phyloP scores from a whole-genome alignment of 345 rosid species.

The Dipteronia sinensis region DNA sequence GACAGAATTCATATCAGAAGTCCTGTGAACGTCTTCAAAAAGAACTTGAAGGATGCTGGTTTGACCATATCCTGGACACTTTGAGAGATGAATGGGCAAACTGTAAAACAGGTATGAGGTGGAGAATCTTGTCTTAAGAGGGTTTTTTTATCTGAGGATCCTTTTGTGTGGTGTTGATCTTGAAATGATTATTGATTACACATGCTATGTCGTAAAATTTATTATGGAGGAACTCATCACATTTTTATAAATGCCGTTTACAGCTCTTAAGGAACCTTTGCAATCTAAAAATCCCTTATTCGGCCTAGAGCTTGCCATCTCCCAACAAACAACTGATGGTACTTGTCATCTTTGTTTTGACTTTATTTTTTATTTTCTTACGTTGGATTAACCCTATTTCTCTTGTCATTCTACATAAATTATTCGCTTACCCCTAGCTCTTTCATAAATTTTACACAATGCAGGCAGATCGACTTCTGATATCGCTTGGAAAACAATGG shows the following conservation, averaged over 20 bases:
- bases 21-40: constrained; percentile 42
- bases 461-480: constrained; percentile 36
- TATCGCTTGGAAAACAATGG: constrained; percentile 61
- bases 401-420: constrained; percentile 2
- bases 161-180: neutral
- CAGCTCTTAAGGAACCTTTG: constrained; percentile 54
- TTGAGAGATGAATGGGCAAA: constrained; percentile 49
- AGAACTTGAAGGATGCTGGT: constrained; percentile 70
- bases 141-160: neutral
- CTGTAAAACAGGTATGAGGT: constrained; percentile 45
- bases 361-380: neutral
- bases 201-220: neutral
- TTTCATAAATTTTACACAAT: constrained; percentile 11
- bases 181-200: constrained; percentile 1
- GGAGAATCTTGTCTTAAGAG: neutral
- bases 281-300: constrained; percentile 52
- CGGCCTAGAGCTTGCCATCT: constrained; percentile 45
- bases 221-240: neutral
- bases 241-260: constrained; percentile 20
- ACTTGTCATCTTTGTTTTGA: constrained; percentile 1
- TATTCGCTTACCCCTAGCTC: neutral
- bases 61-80: constrained; percentile 51
- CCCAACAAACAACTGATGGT: constrained; percentile 36
- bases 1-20: constrained; percentile 55
- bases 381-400: neutral